Base-by-base conservation (phyloP, 805 yeast genomes). In the Ogataea salicorniae region DNA sequence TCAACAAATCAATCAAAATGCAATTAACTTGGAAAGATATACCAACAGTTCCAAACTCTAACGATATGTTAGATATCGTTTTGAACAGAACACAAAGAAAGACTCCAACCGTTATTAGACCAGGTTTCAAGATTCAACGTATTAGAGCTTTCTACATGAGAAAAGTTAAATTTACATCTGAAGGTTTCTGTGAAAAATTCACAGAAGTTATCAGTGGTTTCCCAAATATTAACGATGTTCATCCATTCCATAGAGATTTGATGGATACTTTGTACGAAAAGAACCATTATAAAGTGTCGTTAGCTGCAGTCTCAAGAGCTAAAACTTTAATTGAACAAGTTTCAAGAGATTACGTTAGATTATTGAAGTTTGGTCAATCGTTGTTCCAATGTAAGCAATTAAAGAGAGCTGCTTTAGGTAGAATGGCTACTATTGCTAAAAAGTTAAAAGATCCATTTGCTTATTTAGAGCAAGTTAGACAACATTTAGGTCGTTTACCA, bases 21-120 rank as follows among this genome's bases (percentile, higher is more conserved):
- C 98, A 92, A 76, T 81, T 92, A 58, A 84, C 97, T 42, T 92
- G 98, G 98, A 92, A 94, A 72, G 98, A 94, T 70, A 94, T 92
- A 66, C 96, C 98, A 20, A 83, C 95, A 43, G 96, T 92, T 56
- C 95, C 98, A 41, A 83, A 83, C 56, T 74, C 95, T 61, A 89
- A 86, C 68, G 98, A 94, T 71, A 76, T 91, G 77, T 76, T 94
- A 81, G 99, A 94, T 71, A 88, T 94, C 55, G 96, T 94, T 53
- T 85, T 94, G 56, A 94, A 94, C 77, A 80, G 97, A 66, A 94
- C 99, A 1, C 99, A 94, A 74, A 83, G 99, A 73, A 94, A 94
- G 73, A 94, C 99, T 6, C 99, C 99, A 49, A 94, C 99, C n/a
- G 97, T 94, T 47, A 87, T 94, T 58, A 84, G 99, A 68, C 87